Evolutionary conservation across 495 filamentous ascomycete genomes (phyloP).

Genomic region (Lasiosphaeriaceae sp.): DNA sequence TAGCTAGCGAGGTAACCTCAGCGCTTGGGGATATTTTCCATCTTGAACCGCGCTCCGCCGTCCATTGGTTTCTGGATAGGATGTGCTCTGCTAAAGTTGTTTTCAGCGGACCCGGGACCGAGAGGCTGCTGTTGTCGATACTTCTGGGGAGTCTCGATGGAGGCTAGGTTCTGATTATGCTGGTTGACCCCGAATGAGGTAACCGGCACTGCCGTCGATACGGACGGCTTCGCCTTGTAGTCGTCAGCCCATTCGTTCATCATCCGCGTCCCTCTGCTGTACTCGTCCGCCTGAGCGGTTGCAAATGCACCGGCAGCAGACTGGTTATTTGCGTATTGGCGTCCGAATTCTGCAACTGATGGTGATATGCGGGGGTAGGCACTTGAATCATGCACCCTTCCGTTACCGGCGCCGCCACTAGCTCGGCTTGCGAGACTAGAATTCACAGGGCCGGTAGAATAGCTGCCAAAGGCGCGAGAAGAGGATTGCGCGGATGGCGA

Average conservation of each 20-base stretch:
- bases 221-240: slow-evolving; percentile 1
- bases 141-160: background rate
- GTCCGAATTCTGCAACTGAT: background rate
- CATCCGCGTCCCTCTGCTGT: slow-evolving; percentile 3
- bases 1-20: slow-evolving; percentile 5
- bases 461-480: background rate
- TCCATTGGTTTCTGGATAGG: background rate
- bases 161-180: no score
- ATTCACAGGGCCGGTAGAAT: background rate
- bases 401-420: background rate
- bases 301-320: background rate
- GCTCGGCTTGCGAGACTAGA: background rate
- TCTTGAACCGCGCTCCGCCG: background rate
- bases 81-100: background rate
- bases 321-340: slow-evolving; percentile 1
- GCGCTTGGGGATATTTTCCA: slow-evolving; percentile 13
- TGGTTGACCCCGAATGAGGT: no score
- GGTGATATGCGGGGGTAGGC: background rate
- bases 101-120: no score
- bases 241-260: slow-evolving; percentile 15
- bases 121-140: no score
- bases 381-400: background rate
- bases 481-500: slow-evolving; percentile 1
- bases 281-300: slow-evolving; percentile 5
- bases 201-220: background rate